Percentiles rank a stretch among this genome's conserved stretches.
Conservation (phyloP, 306 rosid genomes). For the Pyrus betulifolia region DNA sequence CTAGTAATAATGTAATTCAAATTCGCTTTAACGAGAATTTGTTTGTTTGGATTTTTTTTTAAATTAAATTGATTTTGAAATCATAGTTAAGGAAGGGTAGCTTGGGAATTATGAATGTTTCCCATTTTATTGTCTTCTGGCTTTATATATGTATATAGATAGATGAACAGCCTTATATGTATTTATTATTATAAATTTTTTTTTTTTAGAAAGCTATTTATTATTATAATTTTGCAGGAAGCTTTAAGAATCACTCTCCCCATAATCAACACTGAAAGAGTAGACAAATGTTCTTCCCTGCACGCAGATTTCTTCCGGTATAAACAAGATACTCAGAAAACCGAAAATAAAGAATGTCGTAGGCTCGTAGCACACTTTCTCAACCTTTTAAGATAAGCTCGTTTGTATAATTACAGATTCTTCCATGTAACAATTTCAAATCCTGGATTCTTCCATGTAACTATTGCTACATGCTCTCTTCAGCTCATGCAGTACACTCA, state of each 20-base stretch:
- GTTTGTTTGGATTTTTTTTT: no score
- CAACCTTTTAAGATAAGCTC: background rate
- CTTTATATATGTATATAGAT: no score
- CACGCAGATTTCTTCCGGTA: conserved; percentile 12
- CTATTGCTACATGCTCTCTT: no score
- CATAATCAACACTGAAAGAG: conserved; percentile 23
- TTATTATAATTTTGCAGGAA: conserved; percentile 2
- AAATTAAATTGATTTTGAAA: no score
- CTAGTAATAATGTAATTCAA: no score
- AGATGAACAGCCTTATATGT: no score
- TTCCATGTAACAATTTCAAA: background rate
- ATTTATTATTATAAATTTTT: background rate
- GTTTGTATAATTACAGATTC: background rate
- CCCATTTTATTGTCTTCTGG: no score
- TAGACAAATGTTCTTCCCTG: conserved; percentile 21
- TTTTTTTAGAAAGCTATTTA: no score
- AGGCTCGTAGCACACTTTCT: background rate
- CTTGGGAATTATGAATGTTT: no score
- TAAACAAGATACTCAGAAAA: background rate
- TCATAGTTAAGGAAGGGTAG: no score
- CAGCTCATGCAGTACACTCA: no score
- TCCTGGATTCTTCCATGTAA: background rate
- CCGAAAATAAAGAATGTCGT: background rate
- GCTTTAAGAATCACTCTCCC: conserved; percentile 22
- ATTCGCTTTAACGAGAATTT: no score